A percentile compares a stretch with the other conserved stretches of the same genome.
phyloP scores from a whole-genome alignment of 2,329 filamentous ascomycete species.

The Periconia digitata region DNA sequence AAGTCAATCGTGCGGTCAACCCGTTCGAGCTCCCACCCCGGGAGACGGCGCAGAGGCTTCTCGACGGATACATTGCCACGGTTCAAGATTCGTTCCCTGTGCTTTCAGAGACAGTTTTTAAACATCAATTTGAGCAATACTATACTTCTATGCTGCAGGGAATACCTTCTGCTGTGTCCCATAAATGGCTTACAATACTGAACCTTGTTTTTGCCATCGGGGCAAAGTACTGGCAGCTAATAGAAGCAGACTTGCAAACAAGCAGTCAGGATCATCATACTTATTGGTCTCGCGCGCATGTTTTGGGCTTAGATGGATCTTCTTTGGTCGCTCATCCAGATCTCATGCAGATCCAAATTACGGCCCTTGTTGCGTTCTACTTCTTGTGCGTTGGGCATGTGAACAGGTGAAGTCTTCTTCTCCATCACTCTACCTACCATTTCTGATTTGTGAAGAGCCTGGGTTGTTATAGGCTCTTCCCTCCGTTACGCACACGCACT shows the following conservation, averaged over 20 bases:
- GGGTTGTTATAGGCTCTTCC: slow-evolving; percentile 42
- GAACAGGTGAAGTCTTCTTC: slow-evolving; percentile 7
- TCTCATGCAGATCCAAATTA: slow-evolving; percentile 6
- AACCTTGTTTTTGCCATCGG: slow-evolving; percentile 46
- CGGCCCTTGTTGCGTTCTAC: slow-evolving; percentile 25
- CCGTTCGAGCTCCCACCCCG: slow-evolving; percentile 36
- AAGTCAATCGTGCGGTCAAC: slow-evolving; percentile 26
- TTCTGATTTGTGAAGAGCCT: slow-evolving; percentile 17
- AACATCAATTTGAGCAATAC: slow-evolving; percentile 20
- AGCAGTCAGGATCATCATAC: slow-evolving; percentile 40
- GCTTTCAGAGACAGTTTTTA: slow-evolving; percentile 10
- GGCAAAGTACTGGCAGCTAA: slow-evolving; percentile 33
- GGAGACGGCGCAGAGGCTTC: slow-evolving; percentile 33
- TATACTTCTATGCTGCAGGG: slow-evolving; percentile 9
- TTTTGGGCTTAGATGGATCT: not conserved
- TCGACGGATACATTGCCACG: slow-evolving; percentile 40
- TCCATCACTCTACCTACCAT: not conserved
- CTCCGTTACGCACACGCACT: no score
- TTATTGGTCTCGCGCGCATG: not conserved
- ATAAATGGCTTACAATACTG: slow-evolving; percentile 33
- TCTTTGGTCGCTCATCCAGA: not conserved
- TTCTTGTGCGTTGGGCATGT: slow-evolving; percentile 31
- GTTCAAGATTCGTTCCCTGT: slow-evolving; percentile 40
- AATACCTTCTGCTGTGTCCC: slow-evolving; percentile 13
- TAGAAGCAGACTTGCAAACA: slow-evolving; percentile 19